Evolutionary conservation across 1,139 yeast genomes (phyloP), one percentile per base, ranked within the genome.

Genomic region (Kodamaea fungicola): DNA sequence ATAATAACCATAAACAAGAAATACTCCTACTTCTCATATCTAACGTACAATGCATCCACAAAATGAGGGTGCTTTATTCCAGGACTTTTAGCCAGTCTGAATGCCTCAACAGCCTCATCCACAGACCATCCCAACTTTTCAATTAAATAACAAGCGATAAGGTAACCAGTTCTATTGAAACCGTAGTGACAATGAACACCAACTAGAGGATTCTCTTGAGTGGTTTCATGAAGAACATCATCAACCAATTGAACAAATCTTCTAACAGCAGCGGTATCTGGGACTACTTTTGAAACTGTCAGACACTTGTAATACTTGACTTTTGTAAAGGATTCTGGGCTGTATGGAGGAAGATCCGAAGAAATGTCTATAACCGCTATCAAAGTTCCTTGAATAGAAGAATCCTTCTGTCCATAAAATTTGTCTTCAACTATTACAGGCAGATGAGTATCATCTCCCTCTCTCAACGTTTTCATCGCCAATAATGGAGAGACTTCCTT

Each of bases 101-200:
- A 84, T 0, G 81, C 82, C 9, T 67, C 74, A 5, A 84, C 69
- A 0, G 92, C 87, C 34, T 80, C 84, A 33, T 64, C 64, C 3
- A 83, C 86, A 2, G 72, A 51, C 76, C 84, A 76, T 0, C 78
- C 79, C 22, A 76, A 59, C 39, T 62, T 62, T 49, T 82, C 88
- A 30, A 84, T 71, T 51, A 84, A 63, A 53, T 80, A 84, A 50
- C 86, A 78, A 50, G 87, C 80, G 21, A 84, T 76, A 42, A 84
- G 69, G 50, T 78, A 84, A 2, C 94, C 94, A 0, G 94, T 84
- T 38, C 94, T 64, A 55, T 84, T 84, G 57, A 83, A 85, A 3
- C 94, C 94, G 54, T 84, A 84, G 54, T 84, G 94, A 54, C 94
- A 84, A 57, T 84, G 94, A 4, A 84, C 83, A 0, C 76, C 89